Conservation (phyloP, 1,284 basidiomycete species). For the Naganishia sp. region DNA sequence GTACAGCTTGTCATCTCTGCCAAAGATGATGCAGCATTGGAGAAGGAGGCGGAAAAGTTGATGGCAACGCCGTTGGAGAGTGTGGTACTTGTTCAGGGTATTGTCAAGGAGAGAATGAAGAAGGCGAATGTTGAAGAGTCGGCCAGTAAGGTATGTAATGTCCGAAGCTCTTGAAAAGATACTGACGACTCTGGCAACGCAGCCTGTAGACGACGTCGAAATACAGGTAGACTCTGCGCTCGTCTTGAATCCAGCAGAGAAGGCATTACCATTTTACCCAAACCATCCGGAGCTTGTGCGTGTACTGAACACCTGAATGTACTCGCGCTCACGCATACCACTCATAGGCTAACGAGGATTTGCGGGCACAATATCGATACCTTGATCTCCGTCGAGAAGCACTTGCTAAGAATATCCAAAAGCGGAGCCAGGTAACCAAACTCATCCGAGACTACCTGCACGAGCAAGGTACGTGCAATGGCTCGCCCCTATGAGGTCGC, state of each 20-base stretch:
- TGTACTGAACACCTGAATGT: slow-evolving; percentile 28
- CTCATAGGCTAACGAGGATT: slow-evolving; percentile 75
- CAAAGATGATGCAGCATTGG: slow-evolving; percentile 43
- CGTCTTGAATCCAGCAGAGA: slow-evolving; percentile 74
- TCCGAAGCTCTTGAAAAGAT: neutral
- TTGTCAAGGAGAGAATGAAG: slow-evolving; percentile 65
- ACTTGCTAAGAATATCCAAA: slow-evolving; percentile 74
- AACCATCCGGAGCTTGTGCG: slow-evolving; percentile 73
- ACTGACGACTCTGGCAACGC: slow-evolving; percentile 50
- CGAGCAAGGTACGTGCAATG: slow-evolving; percentile 62
- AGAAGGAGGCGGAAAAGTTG: slow-evolving; percentile 57
- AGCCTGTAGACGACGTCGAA: slow-evolving; percentile 73
- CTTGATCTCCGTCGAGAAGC: slow-evolving; percentile 78
- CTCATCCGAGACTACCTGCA: slow-evolving; percentile 73
- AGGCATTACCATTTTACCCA: slow-evolving; percentile 74
- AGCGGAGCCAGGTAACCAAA: slow-evolving; percentile 76
- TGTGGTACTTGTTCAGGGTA: slow-evolving; percentile 71
- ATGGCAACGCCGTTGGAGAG: slow-evolving; percentile 71
- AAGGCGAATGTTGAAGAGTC: slow-evolving; percentile 58
- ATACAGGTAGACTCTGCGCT: slow-evolving; percentile 69
- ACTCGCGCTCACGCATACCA: neutral
- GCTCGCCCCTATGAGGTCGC: neutral
- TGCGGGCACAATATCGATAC: slow-evolving; percentile 80
- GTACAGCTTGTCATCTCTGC: slow-evolving; percentile 68
- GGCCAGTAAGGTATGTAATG: slow-evolving; percentile 22